A percentile compares a stretch with the other conserved stretches of the same genome.
Evolutionary conservation across 768 basidiomycete genomes (phyloP).

Genomic region (Trametes coccinea): DNA sequence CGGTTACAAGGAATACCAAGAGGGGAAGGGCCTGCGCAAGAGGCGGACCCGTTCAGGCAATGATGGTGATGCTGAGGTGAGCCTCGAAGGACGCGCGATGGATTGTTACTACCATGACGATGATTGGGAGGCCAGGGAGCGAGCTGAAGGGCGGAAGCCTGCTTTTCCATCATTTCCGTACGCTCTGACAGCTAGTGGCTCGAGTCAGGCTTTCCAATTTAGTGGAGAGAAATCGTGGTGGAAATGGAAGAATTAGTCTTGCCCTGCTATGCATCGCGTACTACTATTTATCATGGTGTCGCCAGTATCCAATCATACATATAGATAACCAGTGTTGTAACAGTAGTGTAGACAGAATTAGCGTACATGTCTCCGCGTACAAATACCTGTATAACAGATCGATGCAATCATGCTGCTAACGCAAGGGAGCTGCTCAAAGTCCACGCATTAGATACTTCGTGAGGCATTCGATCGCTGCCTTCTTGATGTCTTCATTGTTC

Average conservation of each 20-base stretch:
- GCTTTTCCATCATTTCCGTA: conserved; percentile 29
- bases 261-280: background rate
- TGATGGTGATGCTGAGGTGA: background rate
- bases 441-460: conserved; percentile 22
- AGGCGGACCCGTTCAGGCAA: background rate
- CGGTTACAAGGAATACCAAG: background rate
- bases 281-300: too few species aligned
- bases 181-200: background rate
- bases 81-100: conserved; percentile 53
- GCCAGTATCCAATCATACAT: too few species aligned
- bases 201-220: background rate
- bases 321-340: background rate
- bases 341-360: background rate
- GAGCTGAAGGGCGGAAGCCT: conserved; percentile 33
- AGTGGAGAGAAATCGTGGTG: conserved; percentile 20
- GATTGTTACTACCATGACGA: conserved; percentile 64
- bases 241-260: conserved; percentile 8
- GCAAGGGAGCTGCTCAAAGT: background rate
- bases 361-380: background rate
- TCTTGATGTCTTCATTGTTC: conserved; percentile 21
- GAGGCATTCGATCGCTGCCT: conserved; percentile 19
- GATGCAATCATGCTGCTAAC: too few species aligned
- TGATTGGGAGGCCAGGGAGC: conserved; percentile 59
- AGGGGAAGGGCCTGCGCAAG: conserved; percentile 16
- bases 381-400: background rate